phyloP scores from a whole-genome alignment of 1,139 yeast genomes.

The Meyerozyma smithsonii region DNA sequence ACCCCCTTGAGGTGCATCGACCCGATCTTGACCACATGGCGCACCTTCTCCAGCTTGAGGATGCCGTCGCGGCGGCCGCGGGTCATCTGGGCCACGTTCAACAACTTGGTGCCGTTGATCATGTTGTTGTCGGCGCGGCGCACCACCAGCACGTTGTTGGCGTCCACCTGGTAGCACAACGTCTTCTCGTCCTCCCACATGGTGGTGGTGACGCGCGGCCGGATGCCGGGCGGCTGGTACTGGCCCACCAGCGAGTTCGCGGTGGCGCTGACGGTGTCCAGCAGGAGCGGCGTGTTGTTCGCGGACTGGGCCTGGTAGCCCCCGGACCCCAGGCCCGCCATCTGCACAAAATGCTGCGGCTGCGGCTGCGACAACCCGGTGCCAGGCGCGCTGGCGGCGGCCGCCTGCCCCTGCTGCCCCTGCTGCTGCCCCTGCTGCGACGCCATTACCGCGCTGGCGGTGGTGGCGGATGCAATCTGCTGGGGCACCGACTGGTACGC shows the following conservation, averaged over 20 bases:
- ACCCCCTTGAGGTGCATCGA: slow-evolving; percentile 53
- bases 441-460: neutral
- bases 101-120: slow-evolving; percentile 51
- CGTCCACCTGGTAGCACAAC: slow-evolving; percentile 46
- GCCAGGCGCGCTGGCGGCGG: slow-evolving; percentile 7
- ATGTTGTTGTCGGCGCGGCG: slow-evolving; percentile 49
- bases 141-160: slow-evolving; percentile 41
- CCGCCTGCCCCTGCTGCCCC: slow-evolving; percentile 5
- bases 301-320: slow-evolving; percentile 2
- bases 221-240: slow-evolving; percentile 42
- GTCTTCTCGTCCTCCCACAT: slow-evolving; percentile 48
- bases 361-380: slow-evolving; percentile 9
- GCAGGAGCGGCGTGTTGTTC: slow-evolving; percentile 11
- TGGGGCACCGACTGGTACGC: slow-evolving; percentile 3
- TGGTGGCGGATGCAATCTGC: too few relatives aligned
- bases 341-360: slow-evolving; percentile 4
- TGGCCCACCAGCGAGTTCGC: slow-evolving; percentile 40
- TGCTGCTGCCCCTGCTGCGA: slow-evolving; percentile 4
- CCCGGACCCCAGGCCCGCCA: neutral
- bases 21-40: slow-evolving; percentile 47
- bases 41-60: slow-evolving; percentile 41
- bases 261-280: slow-evolving; percentile 14
- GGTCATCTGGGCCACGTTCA: slow-evolving; percentile 54
- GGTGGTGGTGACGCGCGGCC: slow-evolving; percentile 40
- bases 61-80: slow-evolving; percentile 56